Evolutionary conservation across 2,329 filamentous ascomycete genomes (phyloP), one percentile per base, ranked within the genome.

Genomic region (Fusarium lateritium): DNA sequence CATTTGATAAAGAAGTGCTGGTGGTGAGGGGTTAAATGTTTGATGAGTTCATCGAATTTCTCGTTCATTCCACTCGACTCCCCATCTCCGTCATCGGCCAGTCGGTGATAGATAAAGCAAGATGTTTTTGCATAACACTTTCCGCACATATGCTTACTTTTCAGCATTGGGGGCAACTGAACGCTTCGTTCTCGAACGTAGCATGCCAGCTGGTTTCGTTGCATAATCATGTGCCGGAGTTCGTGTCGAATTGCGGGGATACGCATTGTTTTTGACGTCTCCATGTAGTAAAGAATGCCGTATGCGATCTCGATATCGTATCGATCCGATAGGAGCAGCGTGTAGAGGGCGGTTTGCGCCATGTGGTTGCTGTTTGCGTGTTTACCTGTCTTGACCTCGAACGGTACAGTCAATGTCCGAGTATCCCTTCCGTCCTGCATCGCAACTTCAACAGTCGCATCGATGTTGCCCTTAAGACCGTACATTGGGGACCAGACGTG

Each of bases 401-500:
- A 93, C 0, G 96, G 96, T 6, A 97, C 93, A 0, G 94, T 94
- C 66, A 98, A 83, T 7, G 88, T 92, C 64, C 88, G 88, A 46
- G 83, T 80, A 31, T 87, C 84, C n/a, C 86, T 82, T 26, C 89
- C 88, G 58, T 97, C 92, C 56, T 88, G 84, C 84, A 98, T 92
- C 1, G 88, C 89, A 17, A 96, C 92, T 81, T 99, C 93, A 2
- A 99, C 92, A 1, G 96, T 98, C 28, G 96, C 96, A 80, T 99
- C 96, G 62, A 99, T 96, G 73, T 98, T 99, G 31, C 96, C 96
- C 79, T 99, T 99, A 17, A 99, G 84, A 1, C 96, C 96, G 77
- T 97, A 99, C 89, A 94, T 95, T 1, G 96, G 96, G 8, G 95
- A 98, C 96, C 96, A 99, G 28, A 99, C 90, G 76, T 98, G 96